Base-by-base conservation (phyloP, 1,139 yeast genomes). In the Protomyces macrosporus region DNA sequence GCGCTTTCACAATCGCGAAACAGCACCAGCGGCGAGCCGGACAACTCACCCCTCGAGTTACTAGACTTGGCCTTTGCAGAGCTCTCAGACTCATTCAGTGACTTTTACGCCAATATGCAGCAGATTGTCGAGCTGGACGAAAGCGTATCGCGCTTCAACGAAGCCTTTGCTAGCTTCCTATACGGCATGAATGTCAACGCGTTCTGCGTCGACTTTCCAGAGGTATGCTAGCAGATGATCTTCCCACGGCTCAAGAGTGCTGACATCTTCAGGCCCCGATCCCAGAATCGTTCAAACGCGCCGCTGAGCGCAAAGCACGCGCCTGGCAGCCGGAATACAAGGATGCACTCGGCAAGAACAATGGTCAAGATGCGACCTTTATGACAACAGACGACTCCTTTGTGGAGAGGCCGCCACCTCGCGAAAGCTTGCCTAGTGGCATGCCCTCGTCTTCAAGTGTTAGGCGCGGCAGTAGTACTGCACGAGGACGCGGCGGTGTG, bases 151-250 rank as follows among this genome's bases (percentile, higher is more conserved):
- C 77, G 78, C 39, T 84, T 85, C 72, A 85, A 84, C 69, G 89
- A 85, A 71, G 80, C 85, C 12, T 84, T 85, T 72, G 82, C 86
- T 1, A 79, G 86, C 66, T 83, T 85, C 65, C 71, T 85, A 65
- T 84, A 84, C 69, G 87, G 89, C 1, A 74, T 85, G 62, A 80
- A 84, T 65, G 83, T 85, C 74, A 84, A 86, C 64, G 86, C 87
- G 74, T 85, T 87, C 83, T 84, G 89, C 71, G 84, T 83, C 51
- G 88, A 84, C 72, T 84, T 84, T 67, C 73, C 74, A 14, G 82
- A 81, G 68, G 77, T 68, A 53, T 2, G 35, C n/a, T 5, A 7
- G 6, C 33, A 14, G 10, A 14, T 39, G 16, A 3, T 23, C 12
- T 12, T 7, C 1, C 4, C 23, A 23, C 23, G 23, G 33, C 12